Conservation (phyloP, 345 rosid genomes). For the Excoecaria cochinchinensis region DNA sequence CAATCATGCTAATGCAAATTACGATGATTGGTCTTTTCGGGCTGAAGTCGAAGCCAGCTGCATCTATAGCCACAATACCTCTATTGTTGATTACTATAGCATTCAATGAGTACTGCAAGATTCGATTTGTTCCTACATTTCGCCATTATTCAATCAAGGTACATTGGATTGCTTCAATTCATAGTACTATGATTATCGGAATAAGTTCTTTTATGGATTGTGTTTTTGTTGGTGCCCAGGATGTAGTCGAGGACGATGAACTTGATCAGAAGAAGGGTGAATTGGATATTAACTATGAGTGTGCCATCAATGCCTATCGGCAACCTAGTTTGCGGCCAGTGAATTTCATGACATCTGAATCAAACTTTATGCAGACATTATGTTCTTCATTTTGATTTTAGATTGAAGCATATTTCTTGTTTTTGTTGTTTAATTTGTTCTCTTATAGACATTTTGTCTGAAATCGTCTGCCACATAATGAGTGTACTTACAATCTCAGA, state of each 20-base stretch:
- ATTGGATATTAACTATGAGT: constrained; percentile 43
- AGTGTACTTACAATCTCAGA: too few relatives aligned
- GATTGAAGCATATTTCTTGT: not conserved
- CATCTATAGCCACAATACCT: constrained; percentile 73
- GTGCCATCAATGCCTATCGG: constrained; percentile 54
- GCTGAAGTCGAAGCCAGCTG: constrained; percentile 83
- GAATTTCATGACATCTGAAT: constrained; percentile 29
- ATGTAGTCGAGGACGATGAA: constrained; percentile 72
- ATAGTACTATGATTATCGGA: too few relatives aligned
- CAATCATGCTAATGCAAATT: constrained; percentile 86
- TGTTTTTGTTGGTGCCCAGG: constrained; percentile 35
- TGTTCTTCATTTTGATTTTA: constrained; percentile 28
- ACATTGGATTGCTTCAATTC: not conserved
- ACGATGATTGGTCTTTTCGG: constrained; percentile 92
- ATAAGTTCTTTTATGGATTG: too few relatives aligned
- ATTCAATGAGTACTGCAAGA: constrained; percentile 90
- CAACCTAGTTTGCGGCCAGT: constrained; percentile 50
- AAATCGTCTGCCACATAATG: too few relatives aligned
- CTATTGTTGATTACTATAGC: constrained; percentile 60
- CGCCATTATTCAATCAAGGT: constrained; percentile 59
- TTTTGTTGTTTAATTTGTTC: not conserved
- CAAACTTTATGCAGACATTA: constrained; percentile 49
- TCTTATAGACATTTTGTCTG: too few relatives aligned
- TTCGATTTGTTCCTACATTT: constrained; percentile 81
- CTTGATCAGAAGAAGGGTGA: constrained; percentile 47